Base-by-base conservation (phyloP, 1,284 basidiomycete species). In the Rhodotorula sp. region DNA sequence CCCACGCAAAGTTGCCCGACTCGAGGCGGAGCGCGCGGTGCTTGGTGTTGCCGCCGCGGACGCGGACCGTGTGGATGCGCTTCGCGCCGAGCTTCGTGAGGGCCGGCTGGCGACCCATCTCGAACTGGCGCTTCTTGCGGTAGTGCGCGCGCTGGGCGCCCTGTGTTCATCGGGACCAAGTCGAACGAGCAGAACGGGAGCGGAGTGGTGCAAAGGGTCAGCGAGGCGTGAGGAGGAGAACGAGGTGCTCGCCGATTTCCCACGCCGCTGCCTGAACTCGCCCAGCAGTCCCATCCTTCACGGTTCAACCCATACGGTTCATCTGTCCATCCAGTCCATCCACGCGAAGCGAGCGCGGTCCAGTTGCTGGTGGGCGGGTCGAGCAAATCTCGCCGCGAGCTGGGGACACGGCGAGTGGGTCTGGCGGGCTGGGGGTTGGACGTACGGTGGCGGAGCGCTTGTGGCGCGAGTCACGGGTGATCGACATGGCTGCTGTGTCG, bases 1-100 rank as follows among this genome's bases (percentile, higher is more conserved):
- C 94, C 94, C 94, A 97, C 70, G 94, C 92, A 83, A 93, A 97
- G 87, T 97, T 97, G 75, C 94, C 94, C 71, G 87, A 83, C 77
- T 97, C 94, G 67, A 97, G 87, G 84, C 94, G 90, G 76, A 97
- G 88, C 64, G 94, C 94, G 77, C 94, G 89, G 85, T 89, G 89
- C 84, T 97, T 97, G 82, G 86, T 76, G 86, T 93, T 96, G 67
- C 94, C 94, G 77, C 94, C 94, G 80, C 94, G 91, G 62, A 90
- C 89, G 80, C 94, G 91, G 74, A 97, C 93, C 63, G 87, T 86
- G 85, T 95, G 94, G 79, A 97, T 84, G 74, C 94, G 90, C 86
- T 96, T 97, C 71, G 89, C 80, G 67, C 93, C 92, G 76, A 97
- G 88, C 86, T 91, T 96, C 81, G 94, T 97, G 87, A 85, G 92